Conservation (phyloP, 768 basidiomycete species). For the Phanerochaete carnosa region DNA sequence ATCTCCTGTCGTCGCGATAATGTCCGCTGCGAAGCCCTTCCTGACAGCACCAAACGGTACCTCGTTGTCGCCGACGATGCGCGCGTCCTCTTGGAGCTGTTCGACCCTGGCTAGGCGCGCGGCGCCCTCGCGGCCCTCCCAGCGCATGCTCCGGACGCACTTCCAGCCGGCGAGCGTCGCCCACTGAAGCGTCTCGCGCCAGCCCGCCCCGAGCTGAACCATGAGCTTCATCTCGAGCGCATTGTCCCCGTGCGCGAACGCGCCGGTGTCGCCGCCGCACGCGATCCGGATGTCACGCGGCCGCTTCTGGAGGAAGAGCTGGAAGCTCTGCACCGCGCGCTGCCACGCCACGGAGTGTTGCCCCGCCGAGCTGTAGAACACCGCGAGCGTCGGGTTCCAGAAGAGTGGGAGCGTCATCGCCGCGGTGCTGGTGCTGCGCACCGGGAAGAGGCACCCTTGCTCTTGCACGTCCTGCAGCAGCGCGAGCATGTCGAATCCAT, state of each 20-base stretch:
- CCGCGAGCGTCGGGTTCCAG: conserved; percentile 61
- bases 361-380: conserved; percentile 33
- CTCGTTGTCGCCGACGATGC: conserved; percentile 42
- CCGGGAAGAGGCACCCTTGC: neutral
- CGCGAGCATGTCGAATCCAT: conserved; percentile 35
- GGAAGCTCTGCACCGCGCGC: conserved; percentile 37
- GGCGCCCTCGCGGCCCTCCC: conserved; percentile 35
- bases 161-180: conserved; percentile 59
- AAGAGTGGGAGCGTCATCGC: conserved; percentile 25
- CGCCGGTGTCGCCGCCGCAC: conserved; percentile 64
- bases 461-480: conserved; percentile 10
- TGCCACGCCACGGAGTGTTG: conserved; percentile 32
- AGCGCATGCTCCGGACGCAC: conserved; percentile 44
- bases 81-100: conserved; percentile 23
- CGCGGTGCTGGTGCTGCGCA: conserved; percentile 1
- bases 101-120: conserved; percentile 25
- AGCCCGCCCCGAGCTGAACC: conserved; percentile 51
- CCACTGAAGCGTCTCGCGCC: conserved; percentile 53
- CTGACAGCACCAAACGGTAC: conserved; percentile 53
- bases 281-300: conserved; percentile 43
- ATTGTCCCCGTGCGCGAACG: conserved; percentile 60
- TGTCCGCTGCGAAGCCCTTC: conserved; percentile 54
- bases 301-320: conserved; percentile 35
- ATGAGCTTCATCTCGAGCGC: conserved; percentile 59
- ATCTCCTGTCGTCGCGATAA: conserved; percentile 37